A percentile compares a stretch with the other conserved stretches of the same genome.
phyloP scores from a whole-genome alignment of 495 filamentous ascomycete species.

The Staphylotrichum longicolle region DNA sequence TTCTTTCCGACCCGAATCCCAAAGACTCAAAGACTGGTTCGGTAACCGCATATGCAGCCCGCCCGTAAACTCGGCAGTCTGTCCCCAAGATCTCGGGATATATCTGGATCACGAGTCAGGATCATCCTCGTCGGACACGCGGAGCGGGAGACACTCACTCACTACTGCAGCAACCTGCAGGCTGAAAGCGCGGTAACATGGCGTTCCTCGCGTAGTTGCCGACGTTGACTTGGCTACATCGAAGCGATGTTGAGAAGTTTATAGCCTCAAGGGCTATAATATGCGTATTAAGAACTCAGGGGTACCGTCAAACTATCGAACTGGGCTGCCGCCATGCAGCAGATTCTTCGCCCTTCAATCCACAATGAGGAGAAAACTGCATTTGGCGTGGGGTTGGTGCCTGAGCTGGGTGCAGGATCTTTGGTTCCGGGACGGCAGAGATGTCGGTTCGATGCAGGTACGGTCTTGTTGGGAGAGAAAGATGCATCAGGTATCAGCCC shows the following conservation, averaged over 20 bases:
- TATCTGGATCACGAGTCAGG: not conserved
- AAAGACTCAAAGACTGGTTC: no score
- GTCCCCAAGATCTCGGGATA: no score
- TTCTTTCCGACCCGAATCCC: no score
- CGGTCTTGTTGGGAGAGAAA: no score
- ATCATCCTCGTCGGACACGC: not conserved
- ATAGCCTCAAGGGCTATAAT: not conserved
- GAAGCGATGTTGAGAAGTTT: not conserved
- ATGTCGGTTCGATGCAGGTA: no score
- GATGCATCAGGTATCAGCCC: no score
- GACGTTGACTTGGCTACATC: not conserved
- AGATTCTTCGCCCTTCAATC: not conserved
- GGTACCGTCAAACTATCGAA: not conserved
- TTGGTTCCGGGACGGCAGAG: no score
- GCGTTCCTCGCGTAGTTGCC: not conserved
- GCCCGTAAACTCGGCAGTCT: no score
- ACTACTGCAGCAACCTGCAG: not conserved
- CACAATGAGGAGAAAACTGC: not conserved
- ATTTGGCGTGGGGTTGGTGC: not conserved
- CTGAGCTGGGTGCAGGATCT: no score
- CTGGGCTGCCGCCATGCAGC: not conserved
- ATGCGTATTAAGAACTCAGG: not conserved
- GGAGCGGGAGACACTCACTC: not conserved
- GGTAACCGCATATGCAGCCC: no score
- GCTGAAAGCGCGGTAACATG: constrained; percentile 1